A percentile compares a stretch with the other conserved stretches of the same genome.
phyloP scores from a whole-genome alignment of 1,284 basidiomycete species.

The Grifola frondosa region DNA sequence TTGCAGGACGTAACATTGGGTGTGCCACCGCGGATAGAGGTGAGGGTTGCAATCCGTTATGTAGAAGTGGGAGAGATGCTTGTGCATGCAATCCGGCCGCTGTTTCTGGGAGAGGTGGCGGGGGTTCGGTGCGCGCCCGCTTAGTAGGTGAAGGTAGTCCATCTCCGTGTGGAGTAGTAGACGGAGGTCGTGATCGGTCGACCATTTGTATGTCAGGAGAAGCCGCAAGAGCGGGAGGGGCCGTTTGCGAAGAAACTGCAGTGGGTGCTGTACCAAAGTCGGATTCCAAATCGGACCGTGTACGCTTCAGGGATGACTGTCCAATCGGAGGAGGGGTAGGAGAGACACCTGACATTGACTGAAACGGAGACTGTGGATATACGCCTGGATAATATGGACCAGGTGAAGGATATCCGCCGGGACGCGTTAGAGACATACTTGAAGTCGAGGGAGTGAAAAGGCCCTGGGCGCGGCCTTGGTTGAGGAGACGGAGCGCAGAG shows the following conservation, averaged over 20 bases:
- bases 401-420: slow-evolving; percentile 35
- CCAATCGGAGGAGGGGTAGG: slow-evolving; percentile 51
- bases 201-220: slow-evolving; percentile 45
- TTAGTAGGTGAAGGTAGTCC: slow-evolving; percentile 65
- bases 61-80: slow-evolving; percentile 19
- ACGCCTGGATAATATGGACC: slow-evolving; percentile 36
- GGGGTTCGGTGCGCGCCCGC: slow-evolving; percentile 58
- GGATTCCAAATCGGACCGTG: slow-evolving; percentile 46
- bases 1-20: slow-evolving; percentile 22
- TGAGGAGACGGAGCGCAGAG: slow-evolving; percentile 74
- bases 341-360: slow-evolving; percentile 34
- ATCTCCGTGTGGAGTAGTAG: slow-evolving; percentile 43
- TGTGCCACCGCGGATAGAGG: slow-evolving; percentile 8
- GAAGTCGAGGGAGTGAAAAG: slow-evolving; percentile 81
- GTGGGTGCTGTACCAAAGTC: slow-evolving; percentile 21
- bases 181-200: slow-evolving; percentile 48
- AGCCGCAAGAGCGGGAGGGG: slow-evolving; percentile 38
- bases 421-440: slow-evolving; percentile 37
- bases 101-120: slow-evolving; percentile 29
- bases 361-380: slow-evolving; percentile 45
- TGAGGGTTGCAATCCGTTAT: slow-evolving; percentile 8
- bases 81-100: slow-evolving; percentile 15
- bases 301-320: slow-evolving; percentile 42
- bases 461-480: slow-evolving; percentile 83
- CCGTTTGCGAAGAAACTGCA: slow-evolving; percentile 20